Evolutionary conservation across 257 asterid species (phyloP).

Genomic region (Linaria vulgaris): DNA sequence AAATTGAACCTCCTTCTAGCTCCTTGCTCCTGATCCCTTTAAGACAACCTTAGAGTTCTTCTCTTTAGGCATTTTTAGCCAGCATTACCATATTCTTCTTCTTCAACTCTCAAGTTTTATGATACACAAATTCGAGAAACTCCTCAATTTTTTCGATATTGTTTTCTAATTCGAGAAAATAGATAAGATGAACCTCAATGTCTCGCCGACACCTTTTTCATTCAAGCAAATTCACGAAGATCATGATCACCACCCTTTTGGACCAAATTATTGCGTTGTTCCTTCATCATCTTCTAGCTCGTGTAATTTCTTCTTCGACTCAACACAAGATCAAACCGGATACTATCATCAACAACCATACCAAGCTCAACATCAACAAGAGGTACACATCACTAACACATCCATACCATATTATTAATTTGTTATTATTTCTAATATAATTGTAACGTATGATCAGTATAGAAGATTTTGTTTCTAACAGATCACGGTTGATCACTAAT

Average conservation of each 20-base stretch:
- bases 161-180: too few relatives aligned
- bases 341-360: slow-evolving; percentile 31
- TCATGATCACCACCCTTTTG: slow-evolving; percentile 17
- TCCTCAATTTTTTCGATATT: not conserved
- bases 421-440: too few relatives aligned
- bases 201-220: not conserved
- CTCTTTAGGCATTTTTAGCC: slow-evolving; percentile 3
- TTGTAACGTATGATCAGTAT: not conserved
- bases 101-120: slow-evolving; percentile 2
- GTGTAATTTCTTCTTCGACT: slow-evolving; percentile 27
- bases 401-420: not conserved
- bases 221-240: not conserved
- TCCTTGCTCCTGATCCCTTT: not conserved
- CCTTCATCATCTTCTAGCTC: slow-evolving; percentile 42
- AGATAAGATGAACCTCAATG: not conserved
- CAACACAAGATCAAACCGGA: slow-evolving; percentile 43
- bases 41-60: not conserved
- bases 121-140: not conserved
- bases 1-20: not conserved
- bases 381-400: slow-evolving; percentile 31
- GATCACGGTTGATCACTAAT: not conserved
- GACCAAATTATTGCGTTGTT: slow-evolving; percentile 25
- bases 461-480: too few relatives aligned
- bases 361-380: slow-evolving; percentile 32
- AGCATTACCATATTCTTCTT: not conserved